Percentiles rank a stretch among this genome's conserved stretches.
phyloP scores from a whole-genome alignment of 768 basidiomycete species.

The Gymnopilus junonius region DNA sequence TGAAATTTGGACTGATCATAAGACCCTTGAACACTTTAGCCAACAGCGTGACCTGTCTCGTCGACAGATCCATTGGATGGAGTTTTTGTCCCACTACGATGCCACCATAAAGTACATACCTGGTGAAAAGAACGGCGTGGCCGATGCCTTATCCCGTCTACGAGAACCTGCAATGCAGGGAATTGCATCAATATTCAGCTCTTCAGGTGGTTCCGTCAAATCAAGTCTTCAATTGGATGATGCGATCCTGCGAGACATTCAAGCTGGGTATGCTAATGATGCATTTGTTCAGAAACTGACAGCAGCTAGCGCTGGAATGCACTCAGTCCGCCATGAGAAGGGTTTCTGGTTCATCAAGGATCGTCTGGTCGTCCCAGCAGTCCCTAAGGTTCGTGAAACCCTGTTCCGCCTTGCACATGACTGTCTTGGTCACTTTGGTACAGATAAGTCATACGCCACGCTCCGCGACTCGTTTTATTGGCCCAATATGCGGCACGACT shows the following conservation, averaged over 20 bases:
- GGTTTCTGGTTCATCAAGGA: background rate
- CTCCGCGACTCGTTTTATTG: no score
- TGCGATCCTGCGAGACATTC: background rate
- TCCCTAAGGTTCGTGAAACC: background rate
- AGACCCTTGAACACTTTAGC: constrained; percentile 35
- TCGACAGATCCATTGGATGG: constrained; percentile 34
- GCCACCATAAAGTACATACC: constrained; percentile 36
- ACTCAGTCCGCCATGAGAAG: background rate
- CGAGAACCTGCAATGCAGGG: constrained; percentile 5
- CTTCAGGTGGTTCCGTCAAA: no score
- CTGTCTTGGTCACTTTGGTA: constrained; percentile 9
- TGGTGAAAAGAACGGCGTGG: constrained; percentile 37
- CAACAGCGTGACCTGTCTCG: constrained; percentile 34
- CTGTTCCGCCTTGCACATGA: constrained; percentile 13
- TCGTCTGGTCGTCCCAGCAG: background rate
- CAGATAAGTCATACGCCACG: background rate
- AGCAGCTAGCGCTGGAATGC: background rate
- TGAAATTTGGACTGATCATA: constrained; percentile 39
- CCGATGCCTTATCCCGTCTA: constrained; percentile 40
- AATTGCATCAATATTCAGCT: no score
- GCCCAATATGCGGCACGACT: no score
- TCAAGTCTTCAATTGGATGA: background rate
- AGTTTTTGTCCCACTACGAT: constrained; percentile 39
- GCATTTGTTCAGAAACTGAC: background rate
- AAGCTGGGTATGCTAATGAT: background rate